phyloP scores from a whole-genome alignment of 1,284 basidiomycete genomes.

The Austropuccinia psidii region DNA sequence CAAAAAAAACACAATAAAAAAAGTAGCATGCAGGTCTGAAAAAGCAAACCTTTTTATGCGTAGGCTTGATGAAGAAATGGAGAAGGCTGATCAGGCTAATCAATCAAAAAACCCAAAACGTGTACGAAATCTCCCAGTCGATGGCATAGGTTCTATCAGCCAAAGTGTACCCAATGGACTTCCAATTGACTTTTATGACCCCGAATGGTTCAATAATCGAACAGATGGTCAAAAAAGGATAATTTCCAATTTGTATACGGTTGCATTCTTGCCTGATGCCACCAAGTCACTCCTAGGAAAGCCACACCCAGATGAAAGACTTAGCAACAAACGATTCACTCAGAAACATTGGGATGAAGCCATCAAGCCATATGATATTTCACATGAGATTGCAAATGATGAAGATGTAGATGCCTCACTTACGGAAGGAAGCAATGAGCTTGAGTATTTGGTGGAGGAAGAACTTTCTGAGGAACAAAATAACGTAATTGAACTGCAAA shows the following conservation, averaged over 20 bases:
- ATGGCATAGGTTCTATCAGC: neutral
- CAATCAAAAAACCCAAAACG: neutral
- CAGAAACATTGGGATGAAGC: neutral
- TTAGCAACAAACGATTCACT: neutral
- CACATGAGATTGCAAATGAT: neutral
- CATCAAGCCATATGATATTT: neutral
- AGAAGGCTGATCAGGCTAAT: neutral
- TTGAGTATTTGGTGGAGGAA: too few species aligned
- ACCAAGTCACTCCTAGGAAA: neutral
- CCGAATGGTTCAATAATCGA: neutral
- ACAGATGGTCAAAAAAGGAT: neutral
- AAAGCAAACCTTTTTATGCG: neutral
- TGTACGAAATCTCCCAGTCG: neutral
- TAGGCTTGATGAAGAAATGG: slow-evolving; percentile 7
- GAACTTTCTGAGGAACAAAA: too few species aligned
- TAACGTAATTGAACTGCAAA: too few species aligned
- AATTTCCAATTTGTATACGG: neutral
- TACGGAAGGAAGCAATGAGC: too few species aligned
- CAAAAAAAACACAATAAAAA: neutral
- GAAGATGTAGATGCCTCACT: neutral
- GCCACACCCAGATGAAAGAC: neutral
- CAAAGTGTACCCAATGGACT: neutral
- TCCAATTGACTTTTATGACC: slow-evolving; percentile 8
- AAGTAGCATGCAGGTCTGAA: neutral
- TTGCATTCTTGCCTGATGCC: slow-evolving; percentile 4